phyloP scores from a whole-genome alignment of 2,329 filamentous ascomycete species.

The Phyllosticta capitalensis region DNA sequence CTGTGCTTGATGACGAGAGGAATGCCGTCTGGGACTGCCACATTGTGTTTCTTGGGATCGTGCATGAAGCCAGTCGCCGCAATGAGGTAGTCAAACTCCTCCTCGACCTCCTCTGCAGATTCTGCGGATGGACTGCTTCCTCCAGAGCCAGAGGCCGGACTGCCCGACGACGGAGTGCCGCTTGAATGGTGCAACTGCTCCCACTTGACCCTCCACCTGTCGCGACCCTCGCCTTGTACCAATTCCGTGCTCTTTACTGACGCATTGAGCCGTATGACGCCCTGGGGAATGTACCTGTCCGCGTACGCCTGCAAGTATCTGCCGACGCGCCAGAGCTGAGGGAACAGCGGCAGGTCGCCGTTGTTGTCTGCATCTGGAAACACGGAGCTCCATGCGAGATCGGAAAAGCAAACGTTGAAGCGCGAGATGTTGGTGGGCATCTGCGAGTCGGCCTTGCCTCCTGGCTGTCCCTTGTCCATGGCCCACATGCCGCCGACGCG shows the following conservation, averaged over 20 bases:
- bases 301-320: constrained; percentile 59
- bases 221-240: constrained; percentile 15
- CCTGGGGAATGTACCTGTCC: constrained; percentile 44
- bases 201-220: constrained; percentile 29
- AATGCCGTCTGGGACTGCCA: background rate
- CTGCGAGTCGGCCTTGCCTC: constrained; percentile 53
- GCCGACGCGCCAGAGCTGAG: constrained; percentile 68
- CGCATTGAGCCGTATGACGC: constrained; percentile 41
- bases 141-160: background rate
- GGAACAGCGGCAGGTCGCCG: constrained; percentile 49
- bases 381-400: constrained; percentile 56
- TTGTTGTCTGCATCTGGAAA: constrained; percentile 16
- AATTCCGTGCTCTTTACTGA: constrained; percentile 24
- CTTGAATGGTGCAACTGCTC: background rate
- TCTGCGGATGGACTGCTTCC: background rate
- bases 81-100: constrained; percentile 59
- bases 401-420: constrained; percentile 56
- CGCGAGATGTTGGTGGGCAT: constrained; percentile 62
- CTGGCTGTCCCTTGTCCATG: constrained; percentile 29
- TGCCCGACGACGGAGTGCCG: constrained; percentile 17
- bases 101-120: background rate
- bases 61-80: constrained; percentile 72
- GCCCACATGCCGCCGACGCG: constrained; percentile 75
- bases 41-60: constrained; percentile 35
- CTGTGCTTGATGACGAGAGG: constrained; percentile 44